phyloP scores from a whole-genome alignment of 192 early-diverging fungal genomes.

The Podila epicladia region DNA sequence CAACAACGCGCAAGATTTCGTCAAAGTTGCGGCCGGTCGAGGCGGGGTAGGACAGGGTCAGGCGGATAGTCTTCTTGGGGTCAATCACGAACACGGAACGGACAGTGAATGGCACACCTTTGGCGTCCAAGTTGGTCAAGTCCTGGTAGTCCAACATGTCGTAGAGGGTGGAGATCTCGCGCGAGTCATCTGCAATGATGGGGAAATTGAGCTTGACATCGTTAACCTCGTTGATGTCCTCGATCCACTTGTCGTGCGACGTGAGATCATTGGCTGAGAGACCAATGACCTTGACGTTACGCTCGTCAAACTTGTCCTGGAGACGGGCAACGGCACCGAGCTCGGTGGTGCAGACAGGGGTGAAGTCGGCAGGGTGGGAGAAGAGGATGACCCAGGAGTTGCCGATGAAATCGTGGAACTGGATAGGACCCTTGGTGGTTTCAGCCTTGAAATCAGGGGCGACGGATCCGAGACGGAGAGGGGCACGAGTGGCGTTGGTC shows the following conservation, averaged over 20 bases:
- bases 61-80: conserved; percentile 88
- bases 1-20: conserved; percentile 93
- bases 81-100: conserved; percentile 97
- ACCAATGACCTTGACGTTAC: conserved; percentile 92
- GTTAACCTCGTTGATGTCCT: conserved; percentile 94
- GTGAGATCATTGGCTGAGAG: conserved; percentile 90
- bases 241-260: conserved; percentile 89
- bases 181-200: conserved; percentile 93
- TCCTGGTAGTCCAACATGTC: conserved; percentile 99
- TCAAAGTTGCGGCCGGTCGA: conserved; percentile 95
- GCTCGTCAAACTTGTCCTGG: conserved; percentile 75
- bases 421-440: conserved; percentile 90
- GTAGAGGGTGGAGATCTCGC: conserved; percentile 89
- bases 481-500: conserved; percentile 13
- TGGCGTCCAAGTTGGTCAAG: conserved; percentile 85
- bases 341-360: conserved; percentile 97
- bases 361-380: conserved; percentile 98
- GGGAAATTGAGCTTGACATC: conserved; percentile 83
- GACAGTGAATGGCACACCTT: conserved; percentile 95
- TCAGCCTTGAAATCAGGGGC: conserved; percentile 80
- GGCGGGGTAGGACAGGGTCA: conserved; percentile 94
- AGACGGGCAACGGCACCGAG: conserved; percentile 92
- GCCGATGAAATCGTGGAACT: conserved; percentile 90
- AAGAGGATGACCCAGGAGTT: conserved; percentile 95
- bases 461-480: conserved; percentile 53